A percentile compares a stretch with the other conserved stretches of the same genome.
phyloP scores from a whole-genome alignment of 192 early-diverging fungal species.

The Rhizoclosmatium globosum region DNA sequence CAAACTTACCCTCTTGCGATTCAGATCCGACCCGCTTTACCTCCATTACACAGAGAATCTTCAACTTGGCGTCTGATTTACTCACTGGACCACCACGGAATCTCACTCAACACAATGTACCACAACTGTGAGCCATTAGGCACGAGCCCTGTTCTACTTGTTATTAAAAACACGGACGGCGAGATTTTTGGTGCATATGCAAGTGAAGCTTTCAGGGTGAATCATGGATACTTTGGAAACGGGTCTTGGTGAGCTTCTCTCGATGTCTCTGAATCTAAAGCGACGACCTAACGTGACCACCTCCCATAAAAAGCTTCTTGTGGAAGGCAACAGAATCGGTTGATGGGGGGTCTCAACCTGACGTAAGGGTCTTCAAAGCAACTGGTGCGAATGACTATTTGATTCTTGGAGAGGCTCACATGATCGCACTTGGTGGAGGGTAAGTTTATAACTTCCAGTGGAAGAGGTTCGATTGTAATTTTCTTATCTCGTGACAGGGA shows the following conservation, averaged over 20 bases:
- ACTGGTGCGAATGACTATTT: slow-evolving; percentile 55
- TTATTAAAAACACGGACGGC: slow-evolving; percentile 44
- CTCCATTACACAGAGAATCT: slow-evolving; percentile 78
- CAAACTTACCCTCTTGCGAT: background rate
- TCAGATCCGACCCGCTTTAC: slow-evolving; percentile 81
- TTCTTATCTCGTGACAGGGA: slow-evolving; percentile 28
- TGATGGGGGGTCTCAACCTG: background rate
- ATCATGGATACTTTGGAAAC: slow-evolving; percentile 56
- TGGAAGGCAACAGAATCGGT: background rate
- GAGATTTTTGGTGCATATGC: slow-evolving; percentile 58
- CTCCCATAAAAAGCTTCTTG: background rate
- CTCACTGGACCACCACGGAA: slow-evolving; percentile 93
- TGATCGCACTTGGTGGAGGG: slow-evolving; percentile 57
- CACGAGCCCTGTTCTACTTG: slow-evolving; percentile 35
- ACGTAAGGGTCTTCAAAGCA: slow-evolving; percentile 44
- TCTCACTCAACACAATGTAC: slow-evolving; percentile 86
- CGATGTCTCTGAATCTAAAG: background rate
- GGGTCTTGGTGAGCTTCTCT: slow-evolving; percentile 46
- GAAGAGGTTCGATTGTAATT: background rate
- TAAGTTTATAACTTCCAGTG: background rate
- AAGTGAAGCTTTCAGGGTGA: slow-evolving; percentile 39
- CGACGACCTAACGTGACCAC: background rate
- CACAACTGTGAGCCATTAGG: slow-evolving; percentile 27
- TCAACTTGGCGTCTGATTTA: slow-evolving; percentile 85
- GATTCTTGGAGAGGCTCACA: slow-evolving; percentile 46